Conservation (phyloP, 176 grass and related monocot species). For the Saccharum officinarum region DNA sequence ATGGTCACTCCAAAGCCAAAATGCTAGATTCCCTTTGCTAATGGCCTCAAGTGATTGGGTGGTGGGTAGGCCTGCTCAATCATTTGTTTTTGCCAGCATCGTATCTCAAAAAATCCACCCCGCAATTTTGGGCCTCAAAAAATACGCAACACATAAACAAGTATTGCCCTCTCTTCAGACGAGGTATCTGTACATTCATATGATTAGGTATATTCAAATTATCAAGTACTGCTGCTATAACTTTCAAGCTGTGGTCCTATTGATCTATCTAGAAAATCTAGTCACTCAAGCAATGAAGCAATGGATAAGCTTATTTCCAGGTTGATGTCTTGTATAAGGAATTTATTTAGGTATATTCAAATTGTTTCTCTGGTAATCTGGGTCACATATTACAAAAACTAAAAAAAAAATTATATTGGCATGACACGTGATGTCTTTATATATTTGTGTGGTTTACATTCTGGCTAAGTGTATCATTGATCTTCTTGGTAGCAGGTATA, state of each 20-base stretch:
- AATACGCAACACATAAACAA: not conserved
- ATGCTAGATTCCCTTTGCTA: slow-evolving; percentile 26
- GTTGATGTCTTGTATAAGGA: not conserved
- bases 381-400: not conserved
- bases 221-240: not conserved
- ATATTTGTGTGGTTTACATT: not conserved
- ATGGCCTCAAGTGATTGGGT: not conserved
- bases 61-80: not conserved
- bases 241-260: not conserved
- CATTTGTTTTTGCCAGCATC: not conserved
- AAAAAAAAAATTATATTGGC: not conserved
- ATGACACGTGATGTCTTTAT: not conserved
- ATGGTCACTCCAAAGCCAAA: not conserved
- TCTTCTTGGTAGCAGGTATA: slow-evolving; percentile 56
- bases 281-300: not conserved
- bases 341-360: not conserved
- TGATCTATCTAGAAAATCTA: not conserved
- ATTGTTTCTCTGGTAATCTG: not conserved
- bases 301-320: not conserved
- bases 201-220: slow-evolving; percentile 12
- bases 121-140: not conserved
- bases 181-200: not conserved
- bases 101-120: not conserved
- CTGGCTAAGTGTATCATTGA: slow-evolving; percentile 5
- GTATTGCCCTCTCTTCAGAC: not conserved